phyloP scores from a whole-genome alignment of 106 monocot species.

The Platanthera guangdongensis region DNA sequence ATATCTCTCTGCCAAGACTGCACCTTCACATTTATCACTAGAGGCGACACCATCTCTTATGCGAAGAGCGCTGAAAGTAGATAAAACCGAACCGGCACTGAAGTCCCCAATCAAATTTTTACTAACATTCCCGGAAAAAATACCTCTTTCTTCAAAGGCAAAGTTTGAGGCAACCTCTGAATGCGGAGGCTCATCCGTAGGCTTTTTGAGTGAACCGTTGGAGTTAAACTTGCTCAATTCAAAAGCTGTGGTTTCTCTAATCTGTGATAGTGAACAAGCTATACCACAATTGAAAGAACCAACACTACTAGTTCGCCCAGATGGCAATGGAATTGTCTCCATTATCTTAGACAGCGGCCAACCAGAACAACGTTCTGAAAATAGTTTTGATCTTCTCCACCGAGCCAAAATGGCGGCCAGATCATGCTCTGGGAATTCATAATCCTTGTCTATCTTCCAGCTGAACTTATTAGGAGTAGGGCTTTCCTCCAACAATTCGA shows the following conservation, averaged over 20 bases:
- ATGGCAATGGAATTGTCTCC: slow-evolving; percentile 13
- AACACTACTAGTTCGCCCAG: background rate
- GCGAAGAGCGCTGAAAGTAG: slow-evolving; percentile 40
- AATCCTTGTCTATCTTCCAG: slow-evolving; percentile 43
- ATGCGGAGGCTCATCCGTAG: slow-evolving; percentile 17
- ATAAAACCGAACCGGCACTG: slow-evolving; percentile 13
- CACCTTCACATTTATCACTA: slow-evolving; percentile 15
- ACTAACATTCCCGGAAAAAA: slow-evolving; percentile 9
- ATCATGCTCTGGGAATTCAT: slow-evolving; percentile 36
- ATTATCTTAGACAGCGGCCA: slow-evolving; percentile 15
- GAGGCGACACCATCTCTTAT: slow-evolving; percentile 30
- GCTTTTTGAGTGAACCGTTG: slow-evolving; percentile 9
- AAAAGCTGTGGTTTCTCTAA: slow-evolving; percentile 37
- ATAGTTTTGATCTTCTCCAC: slow-evolving; percentile 67
- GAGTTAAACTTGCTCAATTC: slow-evolving; percentile 18
- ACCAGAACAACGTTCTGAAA: slow-evolving; percentile 16
- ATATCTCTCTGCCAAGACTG: slow-evolving; percentile 2
- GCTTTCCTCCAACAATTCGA: slow-evolving; percentile 79
- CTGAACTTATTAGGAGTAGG: slow-evolving; percentile 68
- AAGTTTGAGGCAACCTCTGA: slow-evolving; percentile 1
- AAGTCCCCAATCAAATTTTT: slow-evolving; percentile 6
- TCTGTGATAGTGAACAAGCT: slow-evolving; percentile 5
- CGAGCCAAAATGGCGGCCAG: slow-evolving; percentile 65
- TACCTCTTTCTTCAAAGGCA: slow-evolving; percentile 10
- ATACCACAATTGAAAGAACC: slow-evolving; percentile 2